These are phyloP conservation scores for Gleditsia sinensis DNA, from an alignment of 306 rosid genomes.

Conservation along the genomic window DNA sequence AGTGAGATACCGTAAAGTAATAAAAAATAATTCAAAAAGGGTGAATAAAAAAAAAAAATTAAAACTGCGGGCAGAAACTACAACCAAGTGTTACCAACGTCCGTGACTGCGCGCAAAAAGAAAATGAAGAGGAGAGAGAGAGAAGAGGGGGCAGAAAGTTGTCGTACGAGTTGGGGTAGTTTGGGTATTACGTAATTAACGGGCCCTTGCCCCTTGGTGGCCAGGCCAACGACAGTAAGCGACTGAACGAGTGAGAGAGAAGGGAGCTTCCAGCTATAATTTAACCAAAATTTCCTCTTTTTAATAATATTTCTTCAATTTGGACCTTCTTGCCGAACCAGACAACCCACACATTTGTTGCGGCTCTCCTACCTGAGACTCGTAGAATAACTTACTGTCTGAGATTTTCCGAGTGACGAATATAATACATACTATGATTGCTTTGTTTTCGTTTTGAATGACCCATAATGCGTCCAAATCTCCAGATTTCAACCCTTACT, in stretches of 20 bases:
- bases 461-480: slow-evolving; percentile 21
- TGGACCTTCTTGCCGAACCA: slow-evolving; percentile 13
- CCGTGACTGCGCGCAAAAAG: not conserved
- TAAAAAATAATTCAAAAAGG: too few species aligned
- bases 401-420: slow-evolving; percentile 34
- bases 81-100: not conserved
- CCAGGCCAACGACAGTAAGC: slow-evolving; percentile 17
- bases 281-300: not conserved
- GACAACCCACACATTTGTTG: slow-evolving; percentile 43
- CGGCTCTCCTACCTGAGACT: slow-evolving; percentile 33
- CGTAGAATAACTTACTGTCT: slow-evolving; percentile 6
- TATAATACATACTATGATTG: not conserved
- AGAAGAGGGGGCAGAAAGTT: not conserved
- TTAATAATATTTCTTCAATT: not conserved
- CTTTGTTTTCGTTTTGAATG: slow-evolving; percentile 18
- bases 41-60: too few species aligned
- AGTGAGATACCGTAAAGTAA: too few species aligned
- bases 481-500: slow-evolving; percentile 18
- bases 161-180: not conserved
- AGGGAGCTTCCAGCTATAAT: not conserved
- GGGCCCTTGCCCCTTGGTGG: slow-evolving; percentile 4
- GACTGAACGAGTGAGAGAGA: not conserved
- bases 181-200: not conserved
- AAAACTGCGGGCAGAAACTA: not conserved
- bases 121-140: not conserved